phyloP scores from a whole-genome alignment of 2,329 filamentous ascomycete genomes.

The Aspergillus oerlinghausenensis region DNA sequence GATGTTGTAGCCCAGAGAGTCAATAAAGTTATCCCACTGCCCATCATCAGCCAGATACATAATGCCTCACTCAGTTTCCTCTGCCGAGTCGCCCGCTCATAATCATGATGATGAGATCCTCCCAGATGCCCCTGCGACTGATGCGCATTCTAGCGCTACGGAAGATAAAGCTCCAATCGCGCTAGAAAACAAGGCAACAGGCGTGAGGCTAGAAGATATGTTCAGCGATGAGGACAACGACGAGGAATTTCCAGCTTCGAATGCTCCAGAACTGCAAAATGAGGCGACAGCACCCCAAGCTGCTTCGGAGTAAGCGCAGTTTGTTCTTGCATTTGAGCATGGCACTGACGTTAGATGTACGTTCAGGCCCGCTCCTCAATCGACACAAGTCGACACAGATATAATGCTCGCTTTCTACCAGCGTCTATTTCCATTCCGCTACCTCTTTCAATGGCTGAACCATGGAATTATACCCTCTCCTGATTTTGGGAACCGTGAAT shows the following conservation, averaged over 20 bases:
- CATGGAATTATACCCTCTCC: conserved; percentile 79
- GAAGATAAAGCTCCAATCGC: conserved; percentile 9
- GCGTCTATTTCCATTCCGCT: conserved; percentile 88
- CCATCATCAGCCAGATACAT: not conserved
- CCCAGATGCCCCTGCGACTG: conserved; percentile 37
- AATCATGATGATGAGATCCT: conserved; percentile 37
- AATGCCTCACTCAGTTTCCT: conserved; percentile 38
- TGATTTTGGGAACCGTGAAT: conserved; percentile 91
- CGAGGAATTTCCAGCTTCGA: conserved; percentile 52
- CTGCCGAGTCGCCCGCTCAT: conserved; percentile 36
- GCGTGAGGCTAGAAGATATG: conserved; percentile 53
- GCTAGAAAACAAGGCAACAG: conserved; percentile 15
- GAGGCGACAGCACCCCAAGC: conserved; percentile 37
- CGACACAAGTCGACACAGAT: conserved; percentile 64
- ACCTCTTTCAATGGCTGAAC: conserved; percentile 96
- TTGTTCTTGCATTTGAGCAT: not conserved
- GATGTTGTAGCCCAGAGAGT: not conserved
- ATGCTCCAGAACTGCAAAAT: conserved; percentile 44
- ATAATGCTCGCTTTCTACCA: conserved; percentile 93
- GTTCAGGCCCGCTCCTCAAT: conserved; percentile 33
- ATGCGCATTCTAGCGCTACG: conserved; percentile 3
- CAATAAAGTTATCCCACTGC: not conserved
- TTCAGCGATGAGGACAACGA: conserved; percentile 57
- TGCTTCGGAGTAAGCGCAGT: conserved; percentile 32
- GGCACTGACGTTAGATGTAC: conserved; percentile 10